Conservation (phyloP, 2,329 filamentous ascomycete genomes). For the Samsoniella hepiali region DNA sequence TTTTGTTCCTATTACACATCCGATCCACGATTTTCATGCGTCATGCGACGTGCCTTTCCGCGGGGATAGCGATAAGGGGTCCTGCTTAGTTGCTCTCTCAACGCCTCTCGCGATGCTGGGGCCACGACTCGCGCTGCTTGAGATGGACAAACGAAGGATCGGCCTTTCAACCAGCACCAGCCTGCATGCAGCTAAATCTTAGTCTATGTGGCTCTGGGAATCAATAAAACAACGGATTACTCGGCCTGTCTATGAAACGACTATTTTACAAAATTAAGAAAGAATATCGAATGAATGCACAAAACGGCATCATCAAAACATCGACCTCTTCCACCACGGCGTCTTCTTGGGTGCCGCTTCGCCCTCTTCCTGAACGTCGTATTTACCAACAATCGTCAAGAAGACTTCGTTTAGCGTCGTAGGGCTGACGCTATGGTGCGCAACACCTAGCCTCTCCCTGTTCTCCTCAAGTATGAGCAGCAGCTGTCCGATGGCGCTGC, state of each 20-base stretch:
- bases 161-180: not conserved
- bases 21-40: not conserved
- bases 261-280: slow-evolving; percentile 13
- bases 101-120: not conserved
- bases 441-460: slow-evolving; percentile 63
- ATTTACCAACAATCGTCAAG: slow-evolving; percentile 70
- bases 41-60: not conserved
- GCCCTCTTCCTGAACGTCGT: slow-evolving; percentile 70
- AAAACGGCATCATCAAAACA: slow-evolving; percentile 6
- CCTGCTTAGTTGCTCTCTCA: not conserved
- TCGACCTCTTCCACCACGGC: slow-evolving; percentile 23
- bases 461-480: slow-evolving; percentile 68
- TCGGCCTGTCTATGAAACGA: not conserved
- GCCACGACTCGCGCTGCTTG: not conserved
- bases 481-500: slow-evolving; percentile 59
- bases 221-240: not conserved
- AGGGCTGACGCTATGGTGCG: slow-evolving; percentile 77
- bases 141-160: not conserved
- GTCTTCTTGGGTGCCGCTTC: slow-evolving; percentile 33
- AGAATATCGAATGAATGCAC: not conserved
- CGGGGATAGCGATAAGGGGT: not conserved
- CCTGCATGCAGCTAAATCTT: not conserved
- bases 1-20: not conserved
- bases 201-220: not conserved
- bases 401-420: slow-evolving; percentile 90